phyloP scores from a whole-genome alignment of 345 rosid species.

The Corchorus capsularis region DNA sequence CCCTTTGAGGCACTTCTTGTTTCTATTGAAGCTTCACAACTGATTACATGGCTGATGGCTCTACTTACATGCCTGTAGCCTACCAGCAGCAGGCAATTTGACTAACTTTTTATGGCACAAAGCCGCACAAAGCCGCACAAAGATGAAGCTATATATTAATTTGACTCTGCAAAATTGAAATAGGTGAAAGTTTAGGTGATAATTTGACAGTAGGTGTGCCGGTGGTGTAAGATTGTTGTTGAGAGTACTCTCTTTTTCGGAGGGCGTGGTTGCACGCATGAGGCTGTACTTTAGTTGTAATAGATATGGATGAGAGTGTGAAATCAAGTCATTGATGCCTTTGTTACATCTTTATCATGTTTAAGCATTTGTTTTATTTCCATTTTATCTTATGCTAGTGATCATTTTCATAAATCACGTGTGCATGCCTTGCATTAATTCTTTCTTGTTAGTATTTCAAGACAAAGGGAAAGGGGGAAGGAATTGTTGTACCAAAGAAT shows the following conservation, averaged over 20 bases:
- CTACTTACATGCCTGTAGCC: slow-evolving; percentile 3
- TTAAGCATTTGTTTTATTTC: too few relatives aligned
- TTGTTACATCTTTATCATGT: not conserved
- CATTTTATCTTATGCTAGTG: too few relatives aligned
- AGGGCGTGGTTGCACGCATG: not conserved
- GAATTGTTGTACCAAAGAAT: too few relatives aligned
- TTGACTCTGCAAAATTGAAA: not conserved
- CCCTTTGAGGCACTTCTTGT: slow-evolving; percentile 6
- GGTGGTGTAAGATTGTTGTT: not conserved
- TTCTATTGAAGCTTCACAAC: slow-evolving; percentile 18
- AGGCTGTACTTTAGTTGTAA: not conserved
- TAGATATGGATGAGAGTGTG: not conserved
- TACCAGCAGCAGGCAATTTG: slow-evolving; percentile 9
- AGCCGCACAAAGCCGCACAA: not conserved
- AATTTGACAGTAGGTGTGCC: not conserved
- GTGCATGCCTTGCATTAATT: not conserved
- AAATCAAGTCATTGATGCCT: slow-evolving; percentile 1
- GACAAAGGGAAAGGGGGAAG: not conserved
- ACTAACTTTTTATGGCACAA: slow-evolving; percentile 11
- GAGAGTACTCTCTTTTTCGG: not conserved
- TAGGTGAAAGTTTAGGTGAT: slow-evolving; percentile 19
- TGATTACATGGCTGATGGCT: slow-evolving; percentile 17
- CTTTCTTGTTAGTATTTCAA: not conserved
- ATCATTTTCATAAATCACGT: not conserved
- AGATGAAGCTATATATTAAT: slow-evolving; percentile 9